Conservation (phyloP, 495 filamentous ascomycete genomes). For the Parathielavia hyrcaniae region DNA sequence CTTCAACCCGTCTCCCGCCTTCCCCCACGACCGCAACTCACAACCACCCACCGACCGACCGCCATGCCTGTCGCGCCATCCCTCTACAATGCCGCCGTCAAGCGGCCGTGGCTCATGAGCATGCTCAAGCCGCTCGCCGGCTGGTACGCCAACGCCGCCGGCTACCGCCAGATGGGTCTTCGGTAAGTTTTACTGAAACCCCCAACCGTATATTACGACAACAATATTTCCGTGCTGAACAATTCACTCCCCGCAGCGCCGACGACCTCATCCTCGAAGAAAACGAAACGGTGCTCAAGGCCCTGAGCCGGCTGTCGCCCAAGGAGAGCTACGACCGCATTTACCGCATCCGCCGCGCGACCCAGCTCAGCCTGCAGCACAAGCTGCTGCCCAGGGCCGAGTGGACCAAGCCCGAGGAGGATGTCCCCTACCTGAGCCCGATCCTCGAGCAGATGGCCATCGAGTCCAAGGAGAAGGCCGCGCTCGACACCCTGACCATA, state of each 20-base stretch:
- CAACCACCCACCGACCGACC: slow-evolving; percentile 37
- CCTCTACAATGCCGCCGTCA: slow-evolving; percentile 62
- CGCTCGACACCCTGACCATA: slow-evolving; percentile 74
- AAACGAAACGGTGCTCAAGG: slow-evolving; percentile 72
- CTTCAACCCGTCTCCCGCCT: slow-evolving; percentile 13
- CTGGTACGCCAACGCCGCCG: slow-evolving; percentile 79
- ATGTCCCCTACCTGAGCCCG: slow-evolving; percentile 31
- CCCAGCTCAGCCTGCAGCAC: slow-evolving; percentile 71
- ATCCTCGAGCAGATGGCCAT: slow-evolving; percentile 46
- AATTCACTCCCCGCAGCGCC: slow-evolving; percentile 47
- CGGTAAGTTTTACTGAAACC: slow-evolving; percentile 65
- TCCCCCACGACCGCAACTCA: slow-evolving; percentile 14
- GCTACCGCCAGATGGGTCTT: slow-evolving; percentile 89
- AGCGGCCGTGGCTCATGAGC: slow-evolving; percentile 76
- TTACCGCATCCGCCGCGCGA: slow-evolving; percentile 89
- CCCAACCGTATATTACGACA: too few species aligned
- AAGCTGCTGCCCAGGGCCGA: slow-evolving; percentile 75
- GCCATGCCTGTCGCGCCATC: slow-evolving; percentile 65
- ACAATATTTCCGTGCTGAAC: too few species aligned
- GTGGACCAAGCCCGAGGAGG: slow-evolving; percentile 57
- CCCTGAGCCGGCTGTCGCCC: slow-evolving; percentile 80
- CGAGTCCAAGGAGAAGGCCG: slow-evolving; percentile 71
- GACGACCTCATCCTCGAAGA: slow-evolving; percentile 94
- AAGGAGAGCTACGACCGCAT: slow-evolving; percentile 94
- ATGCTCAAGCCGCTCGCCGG: slow-evolving; percentile 70